Percentiles rank a stretch among this genome's conserved stretches.
Evolutionary conservation across 2,329 filamentous ascomycete genomes (phyloP).

Genomic region (Trichoderma gracile): DNA sequence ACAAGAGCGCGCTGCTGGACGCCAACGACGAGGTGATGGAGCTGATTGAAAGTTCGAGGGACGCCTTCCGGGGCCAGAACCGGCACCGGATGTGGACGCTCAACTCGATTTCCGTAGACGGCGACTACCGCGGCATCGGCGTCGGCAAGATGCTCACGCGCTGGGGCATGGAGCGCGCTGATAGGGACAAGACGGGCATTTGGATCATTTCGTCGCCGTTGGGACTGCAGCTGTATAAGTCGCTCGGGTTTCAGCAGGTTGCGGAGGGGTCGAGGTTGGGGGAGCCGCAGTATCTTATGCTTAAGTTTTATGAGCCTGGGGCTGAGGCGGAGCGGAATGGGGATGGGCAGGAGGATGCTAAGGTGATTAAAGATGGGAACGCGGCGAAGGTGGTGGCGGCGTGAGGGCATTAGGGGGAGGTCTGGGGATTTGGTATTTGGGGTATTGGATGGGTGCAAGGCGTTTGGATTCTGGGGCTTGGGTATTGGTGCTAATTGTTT

Average conservation of each 20-base stretch:
- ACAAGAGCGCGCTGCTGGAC: conserved; percentile 18
- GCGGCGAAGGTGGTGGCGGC: too few relatives aligned
- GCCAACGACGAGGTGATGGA: conserved; percentile 24
- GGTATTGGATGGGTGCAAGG: neutral
- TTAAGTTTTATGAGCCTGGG: conserved; percentile 19
- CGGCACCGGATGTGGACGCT: conserved; percentile 28
- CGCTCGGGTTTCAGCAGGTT: conserved; percentile 24
- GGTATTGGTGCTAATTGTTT: neutral
- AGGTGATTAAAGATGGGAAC: too few relatives aligned
- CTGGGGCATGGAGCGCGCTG: conserved; percentile 27
- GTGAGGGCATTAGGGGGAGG: too few relatives aligned
- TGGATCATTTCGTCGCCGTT: conserved; percentile 27
- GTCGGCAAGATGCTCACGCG: conserved; percentile 28
- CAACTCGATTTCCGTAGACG: conserved; percentile 28
- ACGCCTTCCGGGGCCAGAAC: conserved; percentile 8
- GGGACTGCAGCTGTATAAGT: conserved; percentile 23
- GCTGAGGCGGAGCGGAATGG: neutral
- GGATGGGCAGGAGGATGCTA: neutral
- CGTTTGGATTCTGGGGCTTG: neutral
- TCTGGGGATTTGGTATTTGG: too few relatives aligned
- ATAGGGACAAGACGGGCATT: conserved; percentile 15
- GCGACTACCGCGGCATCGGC: conserved; percentile 24
- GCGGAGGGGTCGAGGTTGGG: conserved; percentile 25
- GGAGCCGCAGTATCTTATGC: conserved; percentile 28
- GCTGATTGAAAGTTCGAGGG: conserved; percentile 23